These are phyloP conservation scores for Turritis glabra DNA, from an alignment of 345 rosid species.

Conservation along the genomic window DNA sequence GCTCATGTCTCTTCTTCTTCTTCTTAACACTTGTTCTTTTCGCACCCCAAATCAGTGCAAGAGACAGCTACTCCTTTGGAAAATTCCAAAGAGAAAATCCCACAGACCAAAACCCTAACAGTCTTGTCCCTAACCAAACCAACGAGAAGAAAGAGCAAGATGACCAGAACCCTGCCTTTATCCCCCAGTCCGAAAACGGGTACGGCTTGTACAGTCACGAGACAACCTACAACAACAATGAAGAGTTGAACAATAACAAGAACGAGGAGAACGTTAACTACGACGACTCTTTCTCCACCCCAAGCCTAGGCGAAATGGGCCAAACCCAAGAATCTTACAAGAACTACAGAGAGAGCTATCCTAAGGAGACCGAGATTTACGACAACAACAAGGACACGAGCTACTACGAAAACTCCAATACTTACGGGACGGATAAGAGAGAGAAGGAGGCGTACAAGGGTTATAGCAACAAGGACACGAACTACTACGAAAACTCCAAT, in stretches of 20 bases:
- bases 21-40: conserved; percentile 19
- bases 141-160: conserved; percentile 26
- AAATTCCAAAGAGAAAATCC: conserved; percentile 28
- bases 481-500: conserved; percentile 12
- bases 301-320: conserved; percentile 17
- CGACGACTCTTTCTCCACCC: conserved; percentile 29
- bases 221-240: conserved; percentile 34
- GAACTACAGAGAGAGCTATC: conserved; percentile 1
- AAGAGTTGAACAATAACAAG: conserved; percentile 12
- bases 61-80: conserved; percentile 36
- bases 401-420: conserved; percentile 14
- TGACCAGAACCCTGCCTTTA: conserved; percentile 35
- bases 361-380: conserved; percentile 31
- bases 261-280: conserved; percentile 29
- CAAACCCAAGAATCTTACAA: conserved; percentile 33
- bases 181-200: conserved; percentile 28
- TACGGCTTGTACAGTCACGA: conserved; percentile 41
- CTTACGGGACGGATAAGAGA: conserved; percentile 14
- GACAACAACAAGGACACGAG: conserved; percentile 10
- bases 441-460: conserved; percentile 23
- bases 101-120: conserved; percentile 14
- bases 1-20: conserved; percentile 26
- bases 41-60: conserved; percentile 35
- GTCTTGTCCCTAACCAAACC: conserved; percentile 16
- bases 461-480: conserved; percentile 12